Percentiles rank a stretch among this genome's conserved stretches.
Conservation (phyloP, 768 basidiomycete genomes). For the Mycena venus region DNA sequence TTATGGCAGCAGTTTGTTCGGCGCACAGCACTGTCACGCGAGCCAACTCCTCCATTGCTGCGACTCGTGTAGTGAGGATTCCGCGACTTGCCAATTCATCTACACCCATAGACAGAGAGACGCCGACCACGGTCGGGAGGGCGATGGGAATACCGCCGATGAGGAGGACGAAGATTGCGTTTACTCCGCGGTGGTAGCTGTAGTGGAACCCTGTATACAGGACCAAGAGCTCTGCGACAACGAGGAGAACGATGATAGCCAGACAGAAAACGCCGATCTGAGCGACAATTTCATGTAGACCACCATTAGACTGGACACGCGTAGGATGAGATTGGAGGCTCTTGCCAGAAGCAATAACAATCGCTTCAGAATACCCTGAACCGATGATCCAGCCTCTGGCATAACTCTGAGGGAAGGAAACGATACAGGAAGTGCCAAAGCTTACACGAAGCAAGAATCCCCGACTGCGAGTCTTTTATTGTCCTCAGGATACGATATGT, state of each 20-base stretch:
- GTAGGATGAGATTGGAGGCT: constrained; percentile 88
- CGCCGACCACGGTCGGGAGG: constrained; percentile 97
- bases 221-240: constrained; percentile 91
- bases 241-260: constrained; percentile 94
- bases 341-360: constrained; percentile 95
- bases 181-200: constrained; percentile 92
- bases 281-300: constrained; percentile 83
- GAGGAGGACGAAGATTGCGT: constrained; percentile 97
- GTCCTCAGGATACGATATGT: constrained; percentile 96
- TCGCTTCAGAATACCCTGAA: constrained; percentile 97
- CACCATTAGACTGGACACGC: constrained; percentile 88
- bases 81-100: constrained; percentile 98
- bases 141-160: constrained; percentile 99
- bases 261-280: constrained; percentile 98
- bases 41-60: constrained; percentile 96
- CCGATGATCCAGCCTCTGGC: constrained; percentile 93
- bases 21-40: constrained; percentile 98
- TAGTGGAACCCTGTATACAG: constrained; percentile 94
- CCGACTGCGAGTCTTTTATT: constrained; percentile 90
- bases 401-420: neutral
- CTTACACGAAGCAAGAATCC: constrained; percentile 97
- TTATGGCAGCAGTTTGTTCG: constrained; percentile 94
- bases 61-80: constrained; percentile 98
- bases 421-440: constrained; percentile 28
- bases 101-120: constrained; percentile 97